Evolutionary conservation across 1,284 basidiomycete species (phyloP).

Genomic region (Naganishia albida): DNA sequence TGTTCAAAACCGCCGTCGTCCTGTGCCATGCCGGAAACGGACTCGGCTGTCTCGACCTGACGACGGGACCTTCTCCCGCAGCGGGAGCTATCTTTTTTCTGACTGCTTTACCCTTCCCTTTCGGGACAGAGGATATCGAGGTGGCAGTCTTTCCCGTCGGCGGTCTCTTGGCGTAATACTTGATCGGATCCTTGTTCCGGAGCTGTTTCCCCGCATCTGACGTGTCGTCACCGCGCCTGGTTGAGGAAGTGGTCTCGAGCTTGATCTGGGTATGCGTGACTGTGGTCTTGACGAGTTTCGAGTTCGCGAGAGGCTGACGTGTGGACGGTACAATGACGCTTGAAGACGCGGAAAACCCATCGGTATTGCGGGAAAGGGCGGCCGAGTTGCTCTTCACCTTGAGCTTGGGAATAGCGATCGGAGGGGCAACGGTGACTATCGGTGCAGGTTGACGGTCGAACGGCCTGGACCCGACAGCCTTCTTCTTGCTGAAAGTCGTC

Average conservation of each 20-base stretch:
- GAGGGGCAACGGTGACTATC: neutral
- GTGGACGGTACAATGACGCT: neutral
- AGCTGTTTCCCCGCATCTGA: neutral
- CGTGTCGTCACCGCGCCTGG: neutral
- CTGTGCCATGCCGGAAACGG: conserved; percentile 26
- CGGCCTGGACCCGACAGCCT: no score
- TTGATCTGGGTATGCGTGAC: neutral
- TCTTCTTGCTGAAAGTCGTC: no score
- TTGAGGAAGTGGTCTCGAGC: neutral
- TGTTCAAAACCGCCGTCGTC: conserved; percentile 4
- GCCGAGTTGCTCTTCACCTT: neutral
- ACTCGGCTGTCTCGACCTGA: conserved; percentile 14
- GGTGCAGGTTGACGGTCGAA: no score
- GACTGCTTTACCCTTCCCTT: conserved; percentile 13
- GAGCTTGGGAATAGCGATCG: neutral
- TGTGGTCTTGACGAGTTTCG: neutral
- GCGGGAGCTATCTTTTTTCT: conserved; percentile 6
- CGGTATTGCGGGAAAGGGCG: neutral
- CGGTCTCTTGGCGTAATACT: conserved; percentile 8
- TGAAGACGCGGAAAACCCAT: neutral
- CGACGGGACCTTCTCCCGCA: neutral
- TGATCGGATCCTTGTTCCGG: conserved; percentile 5
- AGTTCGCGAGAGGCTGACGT: neutral
- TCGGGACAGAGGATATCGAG: neutral
- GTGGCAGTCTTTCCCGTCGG: neutral